Percentiles rank a stretch among this genome's conserved stretches.
Conservation (phyloP, 1,284 basidiomycete species). For the Hypsizygus ulmarius region DNA sequence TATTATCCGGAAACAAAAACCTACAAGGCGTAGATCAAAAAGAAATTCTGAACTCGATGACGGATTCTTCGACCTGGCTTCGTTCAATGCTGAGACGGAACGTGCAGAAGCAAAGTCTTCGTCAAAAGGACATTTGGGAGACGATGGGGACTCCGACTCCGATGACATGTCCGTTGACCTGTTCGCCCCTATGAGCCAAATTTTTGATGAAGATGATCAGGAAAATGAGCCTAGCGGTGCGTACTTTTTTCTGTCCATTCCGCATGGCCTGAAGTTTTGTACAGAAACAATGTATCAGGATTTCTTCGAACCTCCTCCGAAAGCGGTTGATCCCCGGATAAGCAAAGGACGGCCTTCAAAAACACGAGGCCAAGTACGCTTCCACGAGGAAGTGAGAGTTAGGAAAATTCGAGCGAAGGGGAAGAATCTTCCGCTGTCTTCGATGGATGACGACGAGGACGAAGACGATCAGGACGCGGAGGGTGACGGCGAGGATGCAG, state of each 20-base stretch:
- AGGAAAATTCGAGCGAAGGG: conserved; percentile 74
- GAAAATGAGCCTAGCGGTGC: conserved; percentile 42
- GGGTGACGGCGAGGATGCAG: conserved; percentile 15
- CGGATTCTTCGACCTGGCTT: conserved; percentile 86
- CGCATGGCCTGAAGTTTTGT: conserved; percentile 9
- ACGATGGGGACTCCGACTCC: conserved; percentile 57
- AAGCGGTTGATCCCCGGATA: conserved; percentile 19
- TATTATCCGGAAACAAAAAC: conserved; percentile 11
- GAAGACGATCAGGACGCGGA: conserved; percentile 29
- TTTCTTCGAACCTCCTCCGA: conserved; percentile 65
- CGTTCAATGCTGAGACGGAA: conserved; percentile 88
- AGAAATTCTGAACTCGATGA: conserved; percentile 79
- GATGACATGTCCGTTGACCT: conserved; percentile 61
- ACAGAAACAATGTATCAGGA: conserved; percentile 66
- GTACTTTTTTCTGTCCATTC: conserved; percentile 15
- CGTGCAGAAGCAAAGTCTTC: conserved; percentile 69
- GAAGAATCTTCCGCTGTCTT: conserved; percentile 50
- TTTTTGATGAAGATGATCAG: conserved; percentile 36
- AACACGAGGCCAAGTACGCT: conserved; percentile 59
- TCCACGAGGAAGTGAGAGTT: conserved; percentile 78
- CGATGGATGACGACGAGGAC: conserved; percentile 36
- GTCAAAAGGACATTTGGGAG: conserved; percentile 60
- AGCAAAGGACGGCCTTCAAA: conserved; percentile 18
- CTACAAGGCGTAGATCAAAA: conserved; percentile 25
- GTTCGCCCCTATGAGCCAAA: conserved; percentile 61